Percentiles rank a stretch among this genome's conserved stretches.
phyloP scores from a whole-genome alignment of 164 flowering plant species.

The Annona squamosa region DNA sequence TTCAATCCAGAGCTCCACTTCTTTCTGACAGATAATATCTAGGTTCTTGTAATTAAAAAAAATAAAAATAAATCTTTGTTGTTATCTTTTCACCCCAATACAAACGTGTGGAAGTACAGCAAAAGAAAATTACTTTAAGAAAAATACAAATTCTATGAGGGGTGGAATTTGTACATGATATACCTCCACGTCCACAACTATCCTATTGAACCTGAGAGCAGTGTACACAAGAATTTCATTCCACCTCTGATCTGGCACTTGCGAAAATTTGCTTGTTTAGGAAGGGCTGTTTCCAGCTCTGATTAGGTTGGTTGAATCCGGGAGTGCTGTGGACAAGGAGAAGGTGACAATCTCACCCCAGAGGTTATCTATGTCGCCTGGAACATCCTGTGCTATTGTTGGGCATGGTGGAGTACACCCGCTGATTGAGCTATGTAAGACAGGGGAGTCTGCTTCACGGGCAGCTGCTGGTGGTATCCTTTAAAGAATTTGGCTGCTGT shows the following conservation, averaged over 20 bases:
- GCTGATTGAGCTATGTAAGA: conserved; percentile 59
- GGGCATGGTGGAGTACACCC: conserved; percentile 84
- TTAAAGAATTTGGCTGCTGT: conserved; percentile 74
- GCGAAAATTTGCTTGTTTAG: conserved; percentile 75
- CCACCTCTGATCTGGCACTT: conserved; percentile 36
- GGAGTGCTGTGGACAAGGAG: conserved; percentile 60
- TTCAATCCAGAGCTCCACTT: too few species aligned
- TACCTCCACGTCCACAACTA: too few species aligned
- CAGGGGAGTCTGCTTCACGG: conserved; percentile 70
- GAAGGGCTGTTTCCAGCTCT: conserved; percentile 86
- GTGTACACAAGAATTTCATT: too few species aligned
- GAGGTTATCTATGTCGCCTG: conserved; percentile 66
- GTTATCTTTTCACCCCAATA: too few species aligned
- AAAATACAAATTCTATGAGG: too few species aligned
- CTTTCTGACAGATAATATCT: too few species aligned
- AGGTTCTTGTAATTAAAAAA: too few species aligned
- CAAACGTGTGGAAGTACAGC: too few species aligned
- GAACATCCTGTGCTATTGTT: conserved; percentile 67
- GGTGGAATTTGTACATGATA: too few species aligned
- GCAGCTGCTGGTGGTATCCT: conserved; percentile 62
- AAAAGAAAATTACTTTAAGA: too few species aligned
- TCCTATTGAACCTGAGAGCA: too few species aligned
- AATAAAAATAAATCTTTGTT: too few species aligned
- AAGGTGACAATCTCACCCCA: conserved; percentile 77
- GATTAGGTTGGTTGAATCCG: conserved; percentile 78